Evolutionary conservation across 2,329 filamentous ascomycete genomes (phyloP).

Genomic region (Orbilia quercus): DNA sequence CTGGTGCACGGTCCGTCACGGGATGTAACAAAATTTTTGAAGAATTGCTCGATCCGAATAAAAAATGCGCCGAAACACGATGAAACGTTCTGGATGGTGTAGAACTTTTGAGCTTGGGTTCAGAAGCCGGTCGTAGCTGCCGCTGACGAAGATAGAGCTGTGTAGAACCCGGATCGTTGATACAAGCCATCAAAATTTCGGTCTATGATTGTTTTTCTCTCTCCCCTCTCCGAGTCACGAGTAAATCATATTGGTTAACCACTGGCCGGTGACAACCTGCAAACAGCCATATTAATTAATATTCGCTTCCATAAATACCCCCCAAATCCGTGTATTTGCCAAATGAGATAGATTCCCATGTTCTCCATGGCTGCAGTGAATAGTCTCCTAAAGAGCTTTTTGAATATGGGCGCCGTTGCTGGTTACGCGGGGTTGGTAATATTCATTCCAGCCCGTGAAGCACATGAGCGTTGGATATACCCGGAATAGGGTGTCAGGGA

Average conservation of each 20-base stretch:
- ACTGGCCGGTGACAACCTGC: conserved; percentile 25
- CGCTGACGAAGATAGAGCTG: background rate
- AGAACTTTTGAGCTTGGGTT: background rate
- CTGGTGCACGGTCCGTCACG: conserved; percentile 49
- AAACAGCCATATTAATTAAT: conserved; percentile 50
- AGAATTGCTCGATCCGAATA: background rate
- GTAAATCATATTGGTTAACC: conserved; percentile 25
- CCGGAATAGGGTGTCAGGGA: conserved; percentile 42
- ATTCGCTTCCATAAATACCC: conserved; percentile 35
- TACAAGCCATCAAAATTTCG: conserved; percentile 17
- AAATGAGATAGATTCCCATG: conserved; percentile 16
- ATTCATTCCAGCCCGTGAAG: conserved; percentile 31
- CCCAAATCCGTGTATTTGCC: background rate
- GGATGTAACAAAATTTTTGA: background rate
- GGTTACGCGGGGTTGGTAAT: conserved; percentile 43
- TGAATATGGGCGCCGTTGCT: conserved; percentile 19
- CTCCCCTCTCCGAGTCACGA: background rate
- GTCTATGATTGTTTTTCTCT: conserved; percentile 29
- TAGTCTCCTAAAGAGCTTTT: conserved; percentile 7
- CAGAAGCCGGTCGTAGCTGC: conserved; percentile 9
- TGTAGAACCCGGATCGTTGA: conserved; percentile 7
- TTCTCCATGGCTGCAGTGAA: conserved; percentile 12
- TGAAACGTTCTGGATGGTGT: conserved; percentile 54
- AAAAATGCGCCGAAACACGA: conserved; percentile 12
- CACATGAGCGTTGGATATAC: conserved; percentile 44